These are phyloP conservation scores for Medicago lupulina DNA, from an alignment of 306 rosid species.

Conservation along the genomic window DNA sequence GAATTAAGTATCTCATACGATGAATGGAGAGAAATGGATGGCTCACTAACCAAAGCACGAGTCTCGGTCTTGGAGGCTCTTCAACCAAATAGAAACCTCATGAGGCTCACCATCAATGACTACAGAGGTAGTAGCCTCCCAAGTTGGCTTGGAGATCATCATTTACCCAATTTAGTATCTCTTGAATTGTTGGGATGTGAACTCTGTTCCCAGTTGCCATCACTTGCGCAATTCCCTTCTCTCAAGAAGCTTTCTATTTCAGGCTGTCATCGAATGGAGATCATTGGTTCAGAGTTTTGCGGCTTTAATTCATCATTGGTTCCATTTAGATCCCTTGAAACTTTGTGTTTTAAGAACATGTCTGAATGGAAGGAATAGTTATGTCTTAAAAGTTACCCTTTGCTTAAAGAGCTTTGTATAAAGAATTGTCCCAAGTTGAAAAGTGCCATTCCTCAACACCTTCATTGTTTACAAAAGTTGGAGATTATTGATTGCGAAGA, in stretches of 20 bases:
- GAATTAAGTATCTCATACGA: background rate
- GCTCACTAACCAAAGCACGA: background rate
- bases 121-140: background rate
- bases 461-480: slow-evolving; percentile 20
- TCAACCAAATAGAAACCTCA: background rate
- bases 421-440: background rate
- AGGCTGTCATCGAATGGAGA: slow-evolving; percentile 15
- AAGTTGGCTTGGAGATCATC: slow-evolving; percentile 29
- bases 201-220: slow-evolving; percentile 6
- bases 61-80: slow-evolving; percentile 4
- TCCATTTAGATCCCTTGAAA: slow-evolving; percentile 13
- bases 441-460: background rate
- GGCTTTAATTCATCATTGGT: background rate
- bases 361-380: slow-evolving; percentile 30
- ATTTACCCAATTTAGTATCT: background rate
- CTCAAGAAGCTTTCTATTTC: slow-evolving; percentile 34
- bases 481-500: background rate
- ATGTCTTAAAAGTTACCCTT: background rate
- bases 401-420: slow-evolving; percentile 14
- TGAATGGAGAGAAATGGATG: background rate
- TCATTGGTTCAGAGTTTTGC: slow-evolving; percentile 38
- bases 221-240: slow-evolving; percentile 37
- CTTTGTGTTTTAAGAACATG: background rate
- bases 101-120: background rate
- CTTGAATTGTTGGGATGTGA: background rate